phyloP scores from a whole-genome alignment of 2,329 filamentous ascomycete genomes.

The Aspergillus tanneri region DNA sequence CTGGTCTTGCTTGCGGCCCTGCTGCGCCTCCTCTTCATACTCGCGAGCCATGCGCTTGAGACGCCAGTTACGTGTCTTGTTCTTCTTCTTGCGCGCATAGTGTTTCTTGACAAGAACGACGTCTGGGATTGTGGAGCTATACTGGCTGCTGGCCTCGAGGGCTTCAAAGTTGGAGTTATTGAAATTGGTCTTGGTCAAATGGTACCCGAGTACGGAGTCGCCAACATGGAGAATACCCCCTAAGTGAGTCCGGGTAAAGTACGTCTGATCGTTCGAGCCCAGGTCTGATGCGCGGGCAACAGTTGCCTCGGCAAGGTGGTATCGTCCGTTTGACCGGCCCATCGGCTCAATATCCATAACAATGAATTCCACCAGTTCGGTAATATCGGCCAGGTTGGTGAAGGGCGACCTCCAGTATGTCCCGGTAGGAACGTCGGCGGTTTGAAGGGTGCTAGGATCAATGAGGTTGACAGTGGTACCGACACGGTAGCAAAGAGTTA shows the following conservation, averaged over 20 bases:
- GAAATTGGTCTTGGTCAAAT: constrained; percentile 84
- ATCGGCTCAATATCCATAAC: constrained; percentile 89
- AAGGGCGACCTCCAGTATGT: constrained; percentile 94
- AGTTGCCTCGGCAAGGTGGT: constrained; percentile 80
- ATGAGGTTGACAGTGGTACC: constrained; percentile 87
- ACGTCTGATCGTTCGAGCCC: constrained; percentile 80
- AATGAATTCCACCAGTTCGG: constrained; percentile 86
- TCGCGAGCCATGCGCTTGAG: constrained; percentile 91
- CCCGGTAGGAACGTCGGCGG: constrained; percentile 75
- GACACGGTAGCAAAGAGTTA: constrained; percentile 82
- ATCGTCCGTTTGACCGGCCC: constrained; percentile 73
- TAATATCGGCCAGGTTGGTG: constrained; percentile 74
- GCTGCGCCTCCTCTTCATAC: constrained; percentile 64
- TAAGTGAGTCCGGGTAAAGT: constrained; percentile 87
- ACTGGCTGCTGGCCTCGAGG: constrained; percentile 73
- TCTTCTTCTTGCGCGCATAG: constrained; percentile 83
- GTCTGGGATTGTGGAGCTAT: constrained; percentile 78
- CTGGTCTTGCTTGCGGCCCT: constrained; percentile 51
- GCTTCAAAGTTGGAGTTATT: constrained; percentile 85
- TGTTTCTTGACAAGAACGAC: constrained; percentile 96
- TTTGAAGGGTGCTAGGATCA: constrained; percentile 88
- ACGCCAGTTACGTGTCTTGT: constrained; percentile 82
- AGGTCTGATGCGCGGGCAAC: constrained; percentile 85
- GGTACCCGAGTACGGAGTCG: constrained; percentile 93
- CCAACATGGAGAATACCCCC: constrained; percentile 81